Conservation (phyloP, 73 alveolate genomes). For the Paramecium octaurelia region DNA sequence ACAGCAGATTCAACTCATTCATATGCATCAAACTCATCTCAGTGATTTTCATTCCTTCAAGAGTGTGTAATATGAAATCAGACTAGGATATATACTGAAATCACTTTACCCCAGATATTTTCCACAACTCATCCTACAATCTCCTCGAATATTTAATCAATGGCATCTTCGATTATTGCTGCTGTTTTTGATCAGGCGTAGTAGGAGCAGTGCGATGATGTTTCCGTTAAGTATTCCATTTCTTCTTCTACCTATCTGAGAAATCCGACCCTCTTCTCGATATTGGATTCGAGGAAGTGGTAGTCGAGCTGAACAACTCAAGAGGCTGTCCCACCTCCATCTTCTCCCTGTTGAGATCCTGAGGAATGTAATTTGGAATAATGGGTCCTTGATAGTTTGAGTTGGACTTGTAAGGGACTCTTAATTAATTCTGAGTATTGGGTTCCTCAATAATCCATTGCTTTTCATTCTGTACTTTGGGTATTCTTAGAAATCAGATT, state of each 20-base stretch:
- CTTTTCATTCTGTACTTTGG: neutral
- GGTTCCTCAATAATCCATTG: neutral
- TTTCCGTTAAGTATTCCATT: neutral
- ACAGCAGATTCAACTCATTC: neutral
- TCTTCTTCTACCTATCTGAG: neutral
- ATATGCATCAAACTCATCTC: neutral
- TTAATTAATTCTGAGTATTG: neutral
- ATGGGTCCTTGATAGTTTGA: conserved; percentile 22
- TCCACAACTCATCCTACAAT: neutral
- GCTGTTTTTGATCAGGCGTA: neutral
- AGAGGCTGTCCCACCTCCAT: conserved; percentile 29
- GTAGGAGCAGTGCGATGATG: conserved; percentile 16
- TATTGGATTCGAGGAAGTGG: neutral
- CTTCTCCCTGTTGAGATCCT: neutral
- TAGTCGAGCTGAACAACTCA: neutral
- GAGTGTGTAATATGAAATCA: neutral
- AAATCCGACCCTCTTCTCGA: neutral
- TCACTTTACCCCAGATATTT: neutral
- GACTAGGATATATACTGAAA: neutral
- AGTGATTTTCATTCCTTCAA: neutral
- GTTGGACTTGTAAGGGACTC: neutral
- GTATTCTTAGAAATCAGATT: neutral
- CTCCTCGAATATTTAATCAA: neutral
- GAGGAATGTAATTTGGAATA: neutral
- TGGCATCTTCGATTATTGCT: neutral